phyloP scores from a whole-genome alignment of 169 alveolate genomes.

The Plasmodium berghei region DNA sequence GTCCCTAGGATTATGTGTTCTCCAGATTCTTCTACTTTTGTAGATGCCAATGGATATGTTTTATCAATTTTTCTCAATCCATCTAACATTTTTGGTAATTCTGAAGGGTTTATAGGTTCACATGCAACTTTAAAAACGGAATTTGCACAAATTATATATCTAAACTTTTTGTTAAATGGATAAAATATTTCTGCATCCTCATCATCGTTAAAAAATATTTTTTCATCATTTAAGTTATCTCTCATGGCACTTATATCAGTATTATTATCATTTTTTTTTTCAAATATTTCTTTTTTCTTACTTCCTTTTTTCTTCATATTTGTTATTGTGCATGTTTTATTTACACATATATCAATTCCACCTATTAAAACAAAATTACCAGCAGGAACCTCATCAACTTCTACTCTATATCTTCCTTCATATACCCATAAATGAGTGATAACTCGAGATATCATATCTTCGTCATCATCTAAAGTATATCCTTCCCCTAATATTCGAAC shows the following conservation, averaged over 20 bases:
- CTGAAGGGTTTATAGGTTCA: slow-evolving; percentile 99
- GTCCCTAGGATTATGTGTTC: slow-evolving; percentile 98
- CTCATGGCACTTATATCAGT: slow-evolving; percentile 68
- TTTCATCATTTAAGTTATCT: slow-evolving; percentile 29
- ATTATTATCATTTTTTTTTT: background rate
- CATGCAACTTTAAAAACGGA: slow-evolving; percentile 92
- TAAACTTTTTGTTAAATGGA: slow-evolving; percentile 84
- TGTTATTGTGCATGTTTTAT: slow-evolving; percentile 93
- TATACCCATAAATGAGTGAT: slow-evolving; percentile 93
- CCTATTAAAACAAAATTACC: slow-evolving; percentile 97
- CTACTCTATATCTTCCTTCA: slow-evolving; percentile 95
- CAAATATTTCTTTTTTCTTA: background rate
- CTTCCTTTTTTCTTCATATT: slow-evolving; percentile 41
- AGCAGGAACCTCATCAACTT: slow-evolving; percentile 89
- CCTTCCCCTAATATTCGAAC: slow-evolving; percentile 96
- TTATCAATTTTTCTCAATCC: slow-evolving; percentile 96
- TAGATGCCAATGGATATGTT: slow-evolving; percentile 93
- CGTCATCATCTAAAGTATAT: slow-evolving; percentile 96
- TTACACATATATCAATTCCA: slow-evolving; percentile 94
- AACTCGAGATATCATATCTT: slow-evolving; percentile 93
- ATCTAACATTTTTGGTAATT: slow-evolving; percentile 99
- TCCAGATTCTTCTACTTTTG: slow-evolving; percentile 98
- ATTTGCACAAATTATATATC: slow-evolving; percentile 55
- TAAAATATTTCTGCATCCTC: slow-evolving; percentile 90
- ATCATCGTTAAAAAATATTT: slow-evolving; percentile 32